A percentile compares a stretch with the other conserved stretches of the same genome.
Evolutionary conservation across 495 filamentous ascomycete genomes (phyloP).

Genomic region (Tirmania nivea): DNA sequence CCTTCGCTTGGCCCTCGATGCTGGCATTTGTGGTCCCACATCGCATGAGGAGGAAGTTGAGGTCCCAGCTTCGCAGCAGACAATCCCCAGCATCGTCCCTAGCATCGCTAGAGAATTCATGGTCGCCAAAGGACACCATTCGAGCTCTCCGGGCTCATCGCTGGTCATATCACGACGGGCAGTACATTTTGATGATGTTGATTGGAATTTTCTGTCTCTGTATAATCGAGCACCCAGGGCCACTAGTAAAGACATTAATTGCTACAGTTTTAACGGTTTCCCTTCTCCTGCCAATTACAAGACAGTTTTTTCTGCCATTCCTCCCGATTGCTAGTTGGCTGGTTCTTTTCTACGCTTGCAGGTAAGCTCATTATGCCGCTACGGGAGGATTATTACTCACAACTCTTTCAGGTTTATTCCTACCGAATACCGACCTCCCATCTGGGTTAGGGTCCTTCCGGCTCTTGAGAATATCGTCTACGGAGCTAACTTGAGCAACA

Average conservation of each 20-base stretch:
- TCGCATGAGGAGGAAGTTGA: constrained; percentile 26
- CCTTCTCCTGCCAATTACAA: constrained; percentile 65
- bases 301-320: constrained; percentile 79
- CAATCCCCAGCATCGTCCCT: constrained; percentile 51
- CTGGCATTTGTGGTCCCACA: constrained; percentile 7
- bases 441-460: constrained; percentile 84
- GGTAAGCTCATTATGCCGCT: constrained; percentile 34
- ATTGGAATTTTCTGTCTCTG: constrained; percentile 60
- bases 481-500: constrained; percentile 86
- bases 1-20: constrained; percentile 15
- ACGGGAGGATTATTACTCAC: not conserved
- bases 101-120: constrained; percentile 58
- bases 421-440: constrained; percentile 61
- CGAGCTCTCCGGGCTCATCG: constrained; percentile 46
- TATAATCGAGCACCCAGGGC: constrained; percentile 52
- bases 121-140: constrained; percentile 51
- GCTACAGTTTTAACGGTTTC: constrained; percentile 43
- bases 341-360: constrained; percentile 70
- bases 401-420: constrained; percentile 50
- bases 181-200: constrained; percentile 54
- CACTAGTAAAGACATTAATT: constrained; percentile 45
- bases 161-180: constrained; percentile 72
- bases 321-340: constrained; percentile 67
- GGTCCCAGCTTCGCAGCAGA: constrained; percentile 49
- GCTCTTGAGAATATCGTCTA: constrained; percentile 95